Evolutionary conservation across 2,329 filamentous ascomycete species (phyloP).

Genomic region (Colletotrichum sp.): DNA sequence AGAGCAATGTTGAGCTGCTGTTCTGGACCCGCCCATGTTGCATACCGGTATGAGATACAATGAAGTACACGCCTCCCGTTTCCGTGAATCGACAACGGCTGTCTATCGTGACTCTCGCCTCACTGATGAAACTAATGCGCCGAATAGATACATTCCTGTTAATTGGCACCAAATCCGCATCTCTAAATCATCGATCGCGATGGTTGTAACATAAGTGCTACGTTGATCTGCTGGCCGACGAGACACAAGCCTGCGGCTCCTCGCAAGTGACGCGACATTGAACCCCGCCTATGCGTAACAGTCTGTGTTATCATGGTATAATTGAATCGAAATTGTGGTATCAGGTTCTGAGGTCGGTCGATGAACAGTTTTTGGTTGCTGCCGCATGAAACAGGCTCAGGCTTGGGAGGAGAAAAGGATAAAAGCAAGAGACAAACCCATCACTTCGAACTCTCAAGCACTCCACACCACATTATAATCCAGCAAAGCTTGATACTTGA

Average conservation of each 20-base stretch:
- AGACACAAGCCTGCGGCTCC: neutral
- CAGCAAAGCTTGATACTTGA: neutral
- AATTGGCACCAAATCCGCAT: neutral
- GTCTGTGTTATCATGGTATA: neutral
- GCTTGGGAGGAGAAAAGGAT: neutral
- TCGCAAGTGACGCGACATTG: neutral
- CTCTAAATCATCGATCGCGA: neutral
- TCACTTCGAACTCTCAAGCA: neutral
- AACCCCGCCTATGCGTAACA: neutral
- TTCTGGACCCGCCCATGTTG: neutral
- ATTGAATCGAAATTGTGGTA: neutral
- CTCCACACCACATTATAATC: neutral
- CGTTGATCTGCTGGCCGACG: neutral
- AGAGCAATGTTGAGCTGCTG: neutral
- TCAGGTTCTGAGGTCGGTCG: neutral
- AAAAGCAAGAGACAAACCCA: neutral
- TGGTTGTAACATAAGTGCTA: neutral
- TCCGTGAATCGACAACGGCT: neutral
- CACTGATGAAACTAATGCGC: fast-evolving
- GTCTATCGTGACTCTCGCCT: neutral
- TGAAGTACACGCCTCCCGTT: neutral
- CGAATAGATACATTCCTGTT: neutral
- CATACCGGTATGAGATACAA: neutral
- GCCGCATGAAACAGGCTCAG: neutral
- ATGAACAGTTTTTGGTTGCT: neutral